These are phyloP conservation scores for Capsaspora owczarzaki DNA, from an alignment of 78 protist species.

Conservation along the genomic window DNA sequence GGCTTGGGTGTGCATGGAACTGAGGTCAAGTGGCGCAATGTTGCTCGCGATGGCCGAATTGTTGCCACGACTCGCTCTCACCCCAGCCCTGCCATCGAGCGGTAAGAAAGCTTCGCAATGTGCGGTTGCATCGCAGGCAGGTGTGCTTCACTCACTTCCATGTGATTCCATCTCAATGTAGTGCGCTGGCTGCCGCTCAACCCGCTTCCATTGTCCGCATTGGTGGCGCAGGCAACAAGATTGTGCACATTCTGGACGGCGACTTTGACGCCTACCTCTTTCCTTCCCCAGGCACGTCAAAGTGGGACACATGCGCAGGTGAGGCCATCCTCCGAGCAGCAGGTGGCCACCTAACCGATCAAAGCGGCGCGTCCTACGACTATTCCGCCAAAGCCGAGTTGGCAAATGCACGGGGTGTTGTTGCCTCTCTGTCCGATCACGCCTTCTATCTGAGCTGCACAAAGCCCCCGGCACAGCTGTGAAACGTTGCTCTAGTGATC, in stretches of 20 bases:
- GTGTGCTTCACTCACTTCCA: no score
- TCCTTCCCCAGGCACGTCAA: constrained; percentile 16
- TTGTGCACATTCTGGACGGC: constrained; percentile 14
- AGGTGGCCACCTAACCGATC: constrained; percentile 9
- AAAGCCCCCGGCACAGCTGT: no score
- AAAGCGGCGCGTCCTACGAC: neutral
- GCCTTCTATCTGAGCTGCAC: neutral
- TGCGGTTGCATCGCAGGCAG: no score
- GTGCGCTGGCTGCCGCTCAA: no score
- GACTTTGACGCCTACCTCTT: constrained; percentile 4
- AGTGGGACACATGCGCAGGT: constrained; percentile 35
- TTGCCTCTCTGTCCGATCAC: neutral
- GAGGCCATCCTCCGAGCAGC: constrained; percentile 1
- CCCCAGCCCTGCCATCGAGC: neutral
- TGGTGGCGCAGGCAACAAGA: constrained; percentile 29
- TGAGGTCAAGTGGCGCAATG: no score
- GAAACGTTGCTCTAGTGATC: no score
- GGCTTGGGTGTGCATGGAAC: no score
- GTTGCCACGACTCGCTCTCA: constrained; percentile 10
- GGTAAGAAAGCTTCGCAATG: no score
- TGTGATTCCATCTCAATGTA: no score
- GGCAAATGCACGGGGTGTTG: neutral
- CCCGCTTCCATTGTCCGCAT: neutral
- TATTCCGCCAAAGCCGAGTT: neutral
- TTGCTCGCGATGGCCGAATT: no score